Evolutionary conservation across 169 alveolate species (phyloP), one percentile per base, ranked within the genome.

Genomic region (Toxoplasma gondii): DNA sequence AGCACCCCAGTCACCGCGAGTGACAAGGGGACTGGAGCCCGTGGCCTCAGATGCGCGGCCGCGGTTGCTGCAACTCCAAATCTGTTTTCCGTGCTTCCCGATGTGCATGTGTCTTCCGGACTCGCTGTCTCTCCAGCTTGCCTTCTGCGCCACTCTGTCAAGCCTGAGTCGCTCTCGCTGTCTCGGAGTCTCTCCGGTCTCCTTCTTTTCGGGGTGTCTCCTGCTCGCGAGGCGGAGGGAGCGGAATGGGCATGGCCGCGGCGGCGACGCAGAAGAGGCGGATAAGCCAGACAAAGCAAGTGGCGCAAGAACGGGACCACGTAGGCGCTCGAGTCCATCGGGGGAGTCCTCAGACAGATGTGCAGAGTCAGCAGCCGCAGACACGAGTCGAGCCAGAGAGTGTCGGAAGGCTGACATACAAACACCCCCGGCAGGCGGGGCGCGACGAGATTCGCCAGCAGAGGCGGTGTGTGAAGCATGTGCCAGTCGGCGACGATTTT

Each of bases 221-320:
- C 36, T 34, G 92, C 67, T 0, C 44, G 49, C 29, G 43, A 41
- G 10, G 83, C 82, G 41, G 41, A 84, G 36, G 70, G 5, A 10
- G 83, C 41, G 74, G 67, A 36, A 17, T 80, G 44, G n/a, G 84
- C 27, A 38, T 24, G 22, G 5, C n/a, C 74, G 74, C 29, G n/a
- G 34, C 74, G 74, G 24, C 74, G 74, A 4, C 74, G 74, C 34
- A 64, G n/a, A 31, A 92, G 92, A 39, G 94, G 92, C 69, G 97
- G 91, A 78, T 82, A 96, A 49, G 96, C 96, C 41, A 95, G 94
- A 19, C 95, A 86, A n/a, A 96, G 91, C 94, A 96, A 93, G 67
- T 96, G 97, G 44, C 92, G 95, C 94, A 96, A 87, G 88, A 95
- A 94, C 31, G 96, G 96, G 44, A 96, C 97, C 19, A 94, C 96